Evolutionary conservation across 495 filamentous ascomycete genomes (phyloP).

Genomic region (Podospora pseudopauciseta): DNA sequence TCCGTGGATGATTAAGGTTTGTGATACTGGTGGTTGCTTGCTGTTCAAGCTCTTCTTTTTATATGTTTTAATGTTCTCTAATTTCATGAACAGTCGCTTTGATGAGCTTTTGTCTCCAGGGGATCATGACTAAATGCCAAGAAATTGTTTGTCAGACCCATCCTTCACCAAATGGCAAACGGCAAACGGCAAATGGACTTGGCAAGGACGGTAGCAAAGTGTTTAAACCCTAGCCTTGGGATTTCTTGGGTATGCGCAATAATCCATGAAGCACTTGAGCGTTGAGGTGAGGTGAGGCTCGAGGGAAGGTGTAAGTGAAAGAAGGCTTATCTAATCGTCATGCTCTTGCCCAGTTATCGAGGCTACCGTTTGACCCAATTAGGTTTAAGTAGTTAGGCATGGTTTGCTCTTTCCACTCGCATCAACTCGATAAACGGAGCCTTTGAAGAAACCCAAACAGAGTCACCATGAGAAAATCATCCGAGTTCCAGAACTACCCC

Average conservation of each 20-base stretch:
- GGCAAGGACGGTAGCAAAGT: not conserved
- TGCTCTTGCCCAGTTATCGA: not conserved
- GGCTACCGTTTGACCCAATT: not conserved
- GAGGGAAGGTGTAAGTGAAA: not conserved
- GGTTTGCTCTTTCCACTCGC: not conserved
- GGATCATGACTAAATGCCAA: not conserved
- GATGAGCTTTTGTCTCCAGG: not conserved
- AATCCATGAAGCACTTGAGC: too few relatives aligned
- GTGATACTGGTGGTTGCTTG: not conserved
- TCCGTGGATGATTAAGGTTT: not conserved
- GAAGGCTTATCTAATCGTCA: not conserved
- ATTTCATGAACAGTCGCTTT: not conserved
- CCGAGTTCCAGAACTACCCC: conserved; percentile 46
- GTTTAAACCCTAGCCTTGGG: not conserved
- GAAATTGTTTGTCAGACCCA: not conserved
- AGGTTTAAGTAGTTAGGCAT: conserved; percentile 4
- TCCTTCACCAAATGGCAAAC: not conserved
- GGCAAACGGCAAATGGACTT: not conserved
- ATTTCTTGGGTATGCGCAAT: not conserved
- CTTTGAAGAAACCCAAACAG: not conserved
- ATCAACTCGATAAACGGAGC: not conserved
- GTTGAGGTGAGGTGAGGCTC: not conserved
- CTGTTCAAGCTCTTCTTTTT: not conserved
- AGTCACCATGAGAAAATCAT: conserved; percentile 1
- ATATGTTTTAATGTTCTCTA: not conserved